A percentile compares a stretch with the other conserved stretches of the same genome.
Conservation (phyloP, 139 green algal genomes). For the Astrephomene gubernaculifera region DNA sequence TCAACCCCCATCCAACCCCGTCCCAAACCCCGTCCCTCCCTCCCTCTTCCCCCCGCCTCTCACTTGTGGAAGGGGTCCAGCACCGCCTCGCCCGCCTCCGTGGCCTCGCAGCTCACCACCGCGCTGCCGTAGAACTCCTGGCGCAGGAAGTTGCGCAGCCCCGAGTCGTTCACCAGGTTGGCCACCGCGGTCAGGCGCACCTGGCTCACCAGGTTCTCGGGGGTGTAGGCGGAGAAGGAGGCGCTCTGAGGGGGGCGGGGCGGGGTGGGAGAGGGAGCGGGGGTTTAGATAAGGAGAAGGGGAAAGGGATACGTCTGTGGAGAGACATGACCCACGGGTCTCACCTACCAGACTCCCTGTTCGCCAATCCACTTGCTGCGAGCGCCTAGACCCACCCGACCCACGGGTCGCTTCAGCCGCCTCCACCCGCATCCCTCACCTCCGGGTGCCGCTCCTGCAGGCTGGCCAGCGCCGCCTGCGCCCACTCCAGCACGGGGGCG, state of each 20-base stretch:
- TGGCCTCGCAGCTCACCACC: constrained; percentile 71
- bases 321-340: not conserved
- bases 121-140: constrained; percentile 37
- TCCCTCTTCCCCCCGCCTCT: not conserved
- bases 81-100: constrained; percentile 59
- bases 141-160: constrained; percentile 31
- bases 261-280: not conserved
- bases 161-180: constrained; percentile 14
- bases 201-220: constrained; percentile 10
- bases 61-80: constrained; percentile 83
- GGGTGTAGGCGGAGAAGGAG: not conserved
- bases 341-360: not conserved
- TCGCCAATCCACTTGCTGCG: not conserved
- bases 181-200: constrained; percentile 9
- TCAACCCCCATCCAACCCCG: too few species aligned
- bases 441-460: constrained; percentile 11
- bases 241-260: not conserved
- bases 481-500: not conserved
- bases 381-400: not conserved
- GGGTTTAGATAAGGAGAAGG: not conserved
- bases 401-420: not conserved
- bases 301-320: not conserved
- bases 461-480: constrained; percentile 5
- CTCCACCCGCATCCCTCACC: not conserved
- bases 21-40: not conserved